A percentile compares a stretch with the other conserved stretches of the same genome.
These are phyloP conservation scores for Termitomyces sp. DNA, from an alignment of 768 basidiomycete genomes.

Conservation along the genomic window DNA sequence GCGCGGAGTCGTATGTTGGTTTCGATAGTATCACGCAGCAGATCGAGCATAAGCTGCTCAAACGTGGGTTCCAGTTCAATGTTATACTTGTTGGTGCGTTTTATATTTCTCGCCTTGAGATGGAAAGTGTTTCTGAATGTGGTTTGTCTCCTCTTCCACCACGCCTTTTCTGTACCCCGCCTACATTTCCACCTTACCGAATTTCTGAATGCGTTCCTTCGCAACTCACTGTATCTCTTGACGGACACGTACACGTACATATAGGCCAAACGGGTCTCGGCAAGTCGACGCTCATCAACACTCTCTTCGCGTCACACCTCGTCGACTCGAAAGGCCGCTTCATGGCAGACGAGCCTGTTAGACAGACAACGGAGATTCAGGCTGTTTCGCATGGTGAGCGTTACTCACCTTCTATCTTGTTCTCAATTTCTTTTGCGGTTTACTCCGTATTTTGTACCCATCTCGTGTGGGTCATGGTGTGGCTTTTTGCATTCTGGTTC, in stretches of 20 bases:
- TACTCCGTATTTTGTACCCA: not conserved
- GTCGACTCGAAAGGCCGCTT: conserved; percentile 96
- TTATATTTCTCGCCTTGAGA: not conserved
- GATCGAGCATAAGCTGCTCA: conserved; percentile 98
- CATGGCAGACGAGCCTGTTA: conserved; percentile 81
- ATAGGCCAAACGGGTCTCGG: conserved; percentile 95
- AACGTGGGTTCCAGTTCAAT: conserved; percentile 99
- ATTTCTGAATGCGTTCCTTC: not conserved
- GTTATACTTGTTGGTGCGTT: conserved; percentile 91
- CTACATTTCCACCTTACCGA: not conserved
- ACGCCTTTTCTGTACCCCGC: not conserved
- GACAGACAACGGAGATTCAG: conserved; percentile 97
- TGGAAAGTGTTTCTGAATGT: conserved; percentile 2
- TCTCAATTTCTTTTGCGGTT: too few relatives aligned
- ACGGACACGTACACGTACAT: not conserved
- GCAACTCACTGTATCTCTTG: not conserved
- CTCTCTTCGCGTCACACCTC: conserved; percentile 97
- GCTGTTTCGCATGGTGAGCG: conserved; percentile 85
- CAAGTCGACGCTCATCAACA: conserved; percentile 98
- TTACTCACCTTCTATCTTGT: conserved; percentile 9
- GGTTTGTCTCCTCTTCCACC: not conserved
- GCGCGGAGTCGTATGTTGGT: conserved; percentile 91
- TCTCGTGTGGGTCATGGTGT: not conserved
- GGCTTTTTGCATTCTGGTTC: not conserved
- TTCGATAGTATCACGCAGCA: conserved; percentile 98